Evolutionary conservation across 345 rosid species (phyloP), one percentile per base, ranked within the genome.

Genomic region (Nephelium lappaceum): DNA sequence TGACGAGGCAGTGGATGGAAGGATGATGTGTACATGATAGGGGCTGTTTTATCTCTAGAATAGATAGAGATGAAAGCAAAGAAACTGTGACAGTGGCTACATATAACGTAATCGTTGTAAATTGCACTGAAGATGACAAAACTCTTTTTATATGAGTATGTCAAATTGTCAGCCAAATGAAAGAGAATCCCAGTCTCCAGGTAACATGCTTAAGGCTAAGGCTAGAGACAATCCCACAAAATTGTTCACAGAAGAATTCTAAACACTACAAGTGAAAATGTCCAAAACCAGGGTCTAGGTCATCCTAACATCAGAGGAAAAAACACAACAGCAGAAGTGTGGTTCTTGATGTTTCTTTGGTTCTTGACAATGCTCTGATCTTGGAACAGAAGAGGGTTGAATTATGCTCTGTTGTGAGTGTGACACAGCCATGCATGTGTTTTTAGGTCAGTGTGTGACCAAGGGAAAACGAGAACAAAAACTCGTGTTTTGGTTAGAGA

Each of bases 101-200:
- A 31, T 14, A 45, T 19, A 49, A 36, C 71, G 43, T 69, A 69
- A 68, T 61, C 67, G 81, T 69, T 63, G 63, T 55, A 61, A 36
- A 49, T 73, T 55, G 39, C 18, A 19, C 0, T 15, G 47, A 39
- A 65, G 55, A 71, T 25, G 75, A 66, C 75, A 72, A 76, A 81
- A 77, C 6, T 11, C n/a, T 21, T 24, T 23, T 62, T 53, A 2
- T 65, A 39, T 38, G 38, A 47, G n/a, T 53, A 51, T 74, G 62
- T 49, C 6, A 49, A 49, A 49, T 49, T 49, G 53, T 55, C 78
- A 69, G 42, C 60, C 25, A 23, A 64, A 38, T 0, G 58, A 42
- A 0, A 36, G 31, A 42, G 74, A 66, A 77, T 64, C 79, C 77
- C 77, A 71, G 73, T 49, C 55, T 49, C 55, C 2, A 0, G 18